Evolutionary conservation across 2,329 filamentous ascomycete species (phyloP).

Genomic region (Pyrenophora teres): DNA sequence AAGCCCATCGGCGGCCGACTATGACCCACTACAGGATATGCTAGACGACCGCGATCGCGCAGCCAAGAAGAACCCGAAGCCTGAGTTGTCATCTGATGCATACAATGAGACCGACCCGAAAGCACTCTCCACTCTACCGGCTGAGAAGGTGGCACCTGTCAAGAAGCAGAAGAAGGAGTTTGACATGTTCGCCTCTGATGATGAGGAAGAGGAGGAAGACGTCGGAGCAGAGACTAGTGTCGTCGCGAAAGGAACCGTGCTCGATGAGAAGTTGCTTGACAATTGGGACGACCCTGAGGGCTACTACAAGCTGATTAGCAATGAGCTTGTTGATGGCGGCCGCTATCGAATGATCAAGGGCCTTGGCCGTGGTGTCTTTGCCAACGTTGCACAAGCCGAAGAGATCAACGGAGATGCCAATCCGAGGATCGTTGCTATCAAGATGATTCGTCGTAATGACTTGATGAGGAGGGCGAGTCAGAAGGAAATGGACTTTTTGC

Average conservation of each 20-base stretch:
- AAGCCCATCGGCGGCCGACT: constrained; percentile 88
- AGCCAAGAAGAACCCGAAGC: constrained; percentile 58
- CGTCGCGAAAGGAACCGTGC: constrained; percentile 35
- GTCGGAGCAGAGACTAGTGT: constrained; percentile 59
- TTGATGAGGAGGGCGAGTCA: constrained; percentile 89
- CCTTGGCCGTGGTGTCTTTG: constrained; percentile 94
- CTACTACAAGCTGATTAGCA: constrained; percentile 93
- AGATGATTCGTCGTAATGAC: constrained; percentile 97
- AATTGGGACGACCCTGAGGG: constrained; percentile 94
- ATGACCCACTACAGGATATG: constrained; percentile 88
- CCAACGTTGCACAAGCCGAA: constrained; percentile 84
- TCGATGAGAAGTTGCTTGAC: constrained; percentile 79
- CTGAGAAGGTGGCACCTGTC: constrained; percentile 38
- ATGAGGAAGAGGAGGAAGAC: constrained; percentile 72
- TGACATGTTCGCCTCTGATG: constrained; percentile 71
- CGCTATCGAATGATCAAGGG: constrained; percentile 88
- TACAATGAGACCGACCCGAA: constrained; percentile 64
- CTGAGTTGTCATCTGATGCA: constrained; percentile 52
- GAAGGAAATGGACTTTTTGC: constrained; percentile 91
- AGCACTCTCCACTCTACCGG: constrained; percentile 57
- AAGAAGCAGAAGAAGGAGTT: constrained; percentile 57
- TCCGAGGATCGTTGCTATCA: constrained; percentile 81
- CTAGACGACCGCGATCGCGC: constrained; percentile 77
- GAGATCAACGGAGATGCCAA: constrained; percentile 47
- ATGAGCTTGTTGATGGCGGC: constrained; percentile 82